These are phyloP conservation scores for Hygrophila difformis DNA, from an alignment of 257 asterid species.

Conservation along the genomic window DNA sequence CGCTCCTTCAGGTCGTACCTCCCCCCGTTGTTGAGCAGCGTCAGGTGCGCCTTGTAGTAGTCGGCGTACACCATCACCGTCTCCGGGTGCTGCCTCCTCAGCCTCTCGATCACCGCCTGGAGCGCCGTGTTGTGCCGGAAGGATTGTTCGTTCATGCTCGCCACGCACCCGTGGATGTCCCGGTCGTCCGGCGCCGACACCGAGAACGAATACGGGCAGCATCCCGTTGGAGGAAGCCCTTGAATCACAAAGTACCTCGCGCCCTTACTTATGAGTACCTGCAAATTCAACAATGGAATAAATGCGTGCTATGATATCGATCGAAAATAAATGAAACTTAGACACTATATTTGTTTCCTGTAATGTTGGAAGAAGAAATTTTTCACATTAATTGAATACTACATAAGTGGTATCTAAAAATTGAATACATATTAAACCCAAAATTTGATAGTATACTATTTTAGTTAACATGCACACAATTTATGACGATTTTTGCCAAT, in stretches of 20 bases:
- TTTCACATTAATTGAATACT: too few relatives aligned
- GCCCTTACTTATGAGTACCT: conserved; percentile 60
- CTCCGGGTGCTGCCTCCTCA: conserved; percentile 38
- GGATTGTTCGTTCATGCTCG: conserved; percentile 31
- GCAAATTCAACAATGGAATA: too few relatives aligned
- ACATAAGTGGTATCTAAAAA: too few relatives aligned
- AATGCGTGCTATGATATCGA: too few relatives aligned
- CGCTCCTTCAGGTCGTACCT: conserved; percentile 50
- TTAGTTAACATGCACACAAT: too few relatives aligned
- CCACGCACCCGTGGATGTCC: conserved; percentile 55
- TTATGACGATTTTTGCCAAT: too few relatives aligned
- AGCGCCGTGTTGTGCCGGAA: conserved; percentile 44
- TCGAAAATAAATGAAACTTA: too few relatives aligned
- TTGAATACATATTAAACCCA: too few relatives aligned
- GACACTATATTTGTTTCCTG: too few relatives aligned
- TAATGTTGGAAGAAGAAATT: too few relatives aligned
- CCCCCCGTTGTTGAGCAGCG: conserved; percentile 28
- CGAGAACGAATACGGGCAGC: conserved; percentile 51
- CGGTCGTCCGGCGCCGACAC: conserved; percentile 43
- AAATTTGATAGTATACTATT: too few relatives aligned
- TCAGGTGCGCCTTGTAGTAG: conserved; percentile 44
- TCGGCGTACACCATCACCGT: conserved; percentile 56
- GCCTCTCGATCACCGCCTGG: conserved; percentile 23
- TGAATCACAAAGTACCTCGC: conserved; percentile 65
- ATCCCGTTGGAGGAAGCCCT: conserved; percentile 90